Percentiles rank a stretch among this genome's conserved stretches.
phyloP scores from a whole-genome alignment of 1,284 basidiomycete genomes.

The Pyrrhoderma noxium region DNA sequence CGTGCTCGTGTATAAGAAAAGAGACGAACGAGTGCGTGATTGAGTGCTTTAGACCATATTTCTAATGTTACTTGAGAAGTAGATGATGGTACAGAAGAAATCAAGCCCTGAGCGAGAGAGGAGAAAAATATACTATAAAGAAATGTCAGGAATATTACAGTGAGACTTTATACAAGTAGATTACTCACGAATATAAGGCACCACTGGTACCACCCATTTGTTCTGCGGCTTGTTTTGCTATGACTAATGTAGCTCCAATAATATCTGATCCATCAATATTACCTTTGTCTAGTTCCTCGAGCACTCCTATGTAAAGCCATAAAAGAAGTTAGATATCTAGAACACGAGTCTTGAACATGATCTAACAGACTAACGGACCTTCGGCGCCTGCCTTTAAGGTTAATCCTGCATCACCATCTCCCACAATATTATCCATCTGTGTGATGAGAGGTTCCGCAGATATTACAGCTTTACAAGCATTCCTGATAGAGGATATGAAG shows the following conservation, averaged over 20 bases:
- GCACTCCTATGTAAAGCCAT: slow-evolving; percentile 40
- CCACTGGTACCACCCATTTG: slow-evolving; percentile 92
- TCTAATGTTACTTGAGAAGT: slow-evolving; percentile 36
- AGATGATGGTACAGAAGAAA: slow-evolving; percentile 31
- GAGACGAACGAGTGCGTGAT: slow-evolving; percentile 59
- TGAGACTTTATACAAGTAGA: no score
- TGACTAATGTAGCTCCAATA: slow-evolving; percentile 54
- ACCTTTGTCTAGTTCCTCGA: slow-evolving; percentile 40
- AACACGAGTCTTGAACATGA: no score
- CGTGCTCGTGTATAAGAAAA: slow-evolving; percentile 88
- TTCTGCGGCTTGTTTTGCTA: slow-evolving; percentile 74
- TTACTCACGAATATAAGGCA: slow-evolving; percentile 83
- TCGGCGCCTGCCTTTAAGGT: slow-evolving; percentile 73
- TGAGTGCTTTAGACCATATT: slow-evolving; percentile 59
- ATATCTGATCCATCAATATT: slow-evolving; percentile 56
- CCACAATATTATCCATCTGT: slow-evolving; percentile 75
- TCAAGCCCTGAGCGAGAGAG: slow-evolving; percentile 73
- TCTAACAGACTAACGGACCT: no score
- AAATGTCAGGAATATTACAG: no score
- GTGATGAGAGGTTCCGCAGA: slow-evolving; percentile 85
- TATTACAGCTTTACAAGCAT: slow-evolving; percentile 66
- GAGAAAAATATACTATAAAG: slow-evolving; percentile 83
- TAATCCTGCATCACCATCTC: slow-evolving; percentile 74
- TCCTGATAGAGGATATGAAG: slow-evolving; percentile 53
- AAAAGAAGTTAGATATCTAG: no score